Conservation (phyloP, 768 basidiomycete species). For the Cystofilobasidium macerans region DNA sequence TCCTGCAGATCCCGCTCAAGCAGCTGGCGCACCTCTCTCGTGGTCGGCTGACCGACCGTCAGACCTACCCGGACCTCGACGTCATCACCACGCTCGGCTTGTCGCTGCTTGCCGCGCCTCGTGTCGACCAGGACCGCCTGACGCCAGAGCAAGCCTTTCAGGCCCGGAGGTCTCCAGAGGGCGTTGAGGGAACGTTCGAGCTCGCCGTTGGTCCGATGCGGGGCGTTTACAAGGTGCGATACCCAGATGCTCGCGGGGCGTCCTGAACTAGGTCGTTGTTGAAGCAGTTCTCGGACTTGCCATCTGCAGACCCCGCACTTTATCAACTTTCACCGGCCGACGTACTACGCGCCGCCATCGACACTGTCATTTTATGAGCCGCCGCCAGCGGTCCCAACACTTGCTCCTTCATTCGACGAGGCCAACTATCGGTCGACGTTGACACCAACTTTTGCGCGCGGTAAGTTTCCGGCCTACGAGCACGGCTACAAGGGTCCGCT, state of each 20-base stretch:
- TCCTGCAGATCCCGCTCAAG: background rate
- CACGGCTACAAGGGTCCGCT: no score
- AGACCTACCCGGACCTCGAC: background rate
- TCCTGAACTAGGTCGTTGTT: no score
- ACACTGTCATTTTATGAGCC: background rate
- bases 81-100: background rate
- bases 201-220: background rate
- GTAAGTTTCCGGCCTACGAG: background rate
- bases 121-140: background rate
- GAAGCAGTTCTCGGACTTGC: background rate
- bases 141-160: background rate
- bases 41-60: background rate
- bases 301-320: background rate
- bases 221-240: background rate
- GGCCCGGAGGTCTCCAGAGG: background rate
- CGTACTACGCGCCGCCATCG: background rate
- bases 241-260: background rate
- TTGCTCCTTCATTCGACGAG: background rate
- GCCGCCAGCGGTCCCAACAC: background rate
- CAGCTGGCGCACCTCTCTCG: background rate
- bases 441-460: background rate
- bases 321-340: background rate
- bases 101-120: conserved; percentile 1
- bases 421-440: conserved; percentile 2
- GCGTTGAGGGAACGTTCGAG: background rate